phyloP scores from a whole-genome alignment of 1,284 basidiomycete genomes.

The Trichosporon faecale region DNA sequence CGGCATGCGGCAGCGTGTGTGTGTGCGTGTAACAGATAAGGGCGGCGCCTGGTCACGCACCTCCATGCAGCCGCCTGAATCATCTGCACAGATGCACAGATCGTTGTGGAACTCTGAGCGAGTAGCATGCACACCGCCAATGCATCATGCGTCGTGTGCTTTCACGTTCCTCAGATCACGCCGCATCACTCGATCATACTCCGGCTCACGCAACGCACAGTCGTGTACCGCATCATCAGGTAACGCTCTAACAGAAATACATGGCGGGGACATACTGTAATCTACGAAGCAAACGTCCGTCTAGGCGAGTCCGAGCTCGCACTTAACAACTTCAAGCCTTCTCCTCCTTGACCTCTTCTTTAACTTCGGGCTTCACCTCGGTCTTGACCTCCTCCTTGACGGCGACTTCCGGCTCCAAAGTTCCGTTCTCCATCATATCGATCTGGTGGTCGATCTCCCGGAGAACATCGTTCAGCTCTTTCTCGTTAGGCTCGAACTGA shows the following conservation, averaged over 20 bases:
- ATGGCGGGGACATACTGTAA: neutral
- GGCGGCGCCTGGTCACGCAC: slow-evolving; percentile 3
- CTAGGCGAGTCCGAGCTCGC: neutral
- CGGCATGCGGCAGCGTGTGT: neutral
- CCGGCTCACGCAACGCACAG: neutral
- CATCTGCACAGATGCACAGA: slow-evolving; percentile 10
- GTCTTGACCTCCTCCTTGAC: slow-evolving; percentile 30
- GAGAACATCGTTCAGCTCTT: slow-evolving; percentile 54
- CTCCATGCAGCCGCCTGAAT: neutral
- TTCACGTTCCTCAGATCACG: neutral
- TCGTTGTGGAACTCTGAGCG: neutral
- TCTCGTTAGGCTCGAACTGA: slow-evolving; percentile 83
- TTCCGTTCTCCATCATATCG: neutral
- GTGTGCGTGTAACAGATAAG: slow-evolving; percentile 9
- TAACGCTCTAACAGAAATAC: slow-evolving; percentile 6
- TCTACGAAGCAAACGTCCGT: slow-evolving; percentile 8
- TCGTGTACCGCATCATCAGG: neutral
- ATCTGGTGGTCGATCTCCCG: neutral
- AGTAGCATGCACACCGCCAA: neutral
- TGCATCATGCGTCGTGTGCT: neutral
- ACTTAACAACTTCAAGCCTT: neutral
- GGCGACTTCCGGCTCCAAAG: slow-evolving; percentile 1
- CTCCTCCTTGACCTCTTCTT: slow-evolving; percentile 27
- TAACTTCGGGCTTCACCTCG: slow-evolving; percentile 32
- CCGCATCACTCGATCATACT: neutral